phyloP scores from a whole-genome alignment of 257 asterid species.

The Gynochthodes officinalis region DNA sequence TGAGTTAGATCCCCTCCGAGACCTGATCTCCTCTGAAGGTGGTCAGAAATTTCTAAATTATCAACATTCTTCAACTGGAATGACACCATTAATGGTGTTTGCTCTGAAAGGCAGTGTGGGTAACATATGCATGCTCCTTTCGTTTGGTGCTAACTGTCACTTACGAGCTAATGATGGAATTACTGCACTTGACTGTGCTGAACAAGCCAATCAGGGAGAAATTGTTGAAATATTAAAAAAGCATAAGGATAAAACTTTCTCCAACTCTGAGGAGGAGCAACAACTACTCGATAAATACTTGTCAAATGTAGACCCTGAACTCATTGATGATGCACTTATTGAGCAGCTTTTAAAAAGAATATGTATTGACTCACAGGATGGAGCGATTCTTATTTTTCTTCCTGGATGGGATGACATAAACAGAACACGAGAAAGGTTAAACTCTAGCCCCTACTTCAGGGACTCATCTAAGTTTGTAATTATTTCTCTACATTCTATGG shows the following conservation, averaged over 20 bases:
- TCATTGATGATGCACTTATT: constrained; percentile 71
- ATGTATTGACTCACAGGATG: constrained; percentile 62
- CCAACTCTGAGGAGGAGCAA: constrained; percentile 44
- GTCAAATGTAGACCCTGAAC: constrained; percentile 59
- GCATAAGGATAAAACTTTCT: constrained; percentile 50
- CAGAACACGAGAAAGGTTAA: constrained; percentile 55
- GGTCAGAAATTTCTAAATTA: constrained; percentile 47
- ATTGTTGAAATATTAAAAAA: constrained; percentile 59
- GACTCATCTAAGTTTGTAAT: constrained; percentile 58
- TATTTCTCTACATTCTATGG: constrained; percentile 79
- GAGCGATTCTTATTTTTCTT: constrained; percentile 89
- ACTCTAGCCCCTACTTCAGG: constrained; percentile 55
- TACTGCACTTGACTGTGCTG: constrained; percentile 76
- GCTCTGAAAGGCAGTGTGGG: constrained; percentile 71
- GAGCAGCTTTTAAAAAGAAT: constrained; percentile 70
- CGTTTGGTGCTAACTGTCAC: constrained; percentile 66
- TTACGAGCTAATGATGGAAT: constrained; percentile 51
- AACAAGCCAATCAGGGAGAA: constrained; percentile 47
- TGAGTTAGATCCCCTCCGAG: constrained; percentile 71
- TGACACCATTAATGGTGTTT: constrained; percentile 86
- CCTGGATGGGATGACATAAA: constrained; percentile 97
- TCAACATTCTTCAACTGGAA: constrained; percentile 74
- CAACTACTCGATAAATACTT: constrained; percentile 69
- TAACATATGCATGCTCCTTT: constrained; percentile 85
- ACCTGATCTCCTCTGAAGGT: constrained; percentile 60